phyloP scores from a whole-genome alignment of 495 filamentous ascomycete genomes.

The Elasticomyces elasticus region DNA sequence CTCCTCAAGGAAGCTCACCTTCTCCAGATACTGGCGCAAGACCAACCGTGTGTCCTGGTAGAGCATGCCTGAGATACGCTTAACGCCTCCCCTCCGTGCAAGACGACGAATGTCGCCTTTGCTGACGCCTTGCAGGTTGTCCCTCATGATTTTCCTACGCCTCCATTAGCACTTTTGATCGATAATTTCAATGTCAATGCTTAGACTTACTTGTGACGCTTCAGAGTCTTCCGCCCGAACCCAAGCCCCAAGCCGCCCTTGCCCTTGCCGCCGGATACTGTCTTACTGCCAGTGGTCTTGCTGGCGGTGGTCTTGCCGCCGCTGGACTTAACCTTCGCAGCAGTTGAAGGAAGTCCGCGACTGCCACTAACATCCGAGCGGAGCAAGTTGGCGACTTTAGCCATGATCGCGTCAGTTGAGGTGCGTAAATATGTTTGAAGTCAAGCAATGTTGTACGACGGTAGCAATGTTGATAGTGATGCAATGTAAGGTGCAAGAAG shows the following conservation, averaged over 20 bases:
- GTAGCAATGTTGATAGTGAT: too few relatives aligned
- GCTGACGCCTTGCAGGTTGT: conserved; percentile 92
- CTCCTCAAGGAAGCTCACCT: conserved; percentile 52
- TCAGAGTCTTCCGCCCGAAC: conserved; percentile 5
- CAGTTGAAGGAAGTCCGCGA: background rate
- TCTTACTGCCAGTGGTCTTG: background rate
- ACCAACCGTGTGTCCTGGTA: conserved; percentile 57
- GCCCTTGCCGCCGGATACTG: background rate
- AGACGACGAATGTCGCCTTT: conserved; percentile 54
- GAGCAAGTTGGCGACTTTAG: background rate
- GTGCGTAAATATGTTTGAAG: background rate
- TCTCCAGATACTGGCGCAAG: conserved; percentile 43
- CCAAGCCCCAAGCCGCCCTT: background rate
- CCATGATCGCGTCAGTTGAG: too few relatives aligned
- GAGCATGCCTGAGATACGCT: conserved; percentile 60
- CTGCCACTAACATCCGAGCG: background rate
- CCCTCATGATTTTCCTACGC: conserved; percentile 96
- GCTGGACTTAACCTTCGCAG: too few relatives aligned
- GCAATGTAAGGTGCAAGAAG: too few relatives aligned
- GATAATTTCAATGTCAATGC: background rate
- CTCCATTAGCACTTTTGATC: background rate
- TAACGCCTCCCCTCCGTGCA: conserved; percentile 94
- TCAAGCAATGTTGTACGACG: background rate
- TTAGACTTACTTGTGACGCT: conserved; percentile 8
- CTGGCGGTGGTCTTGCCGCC: background rate